phyloP scores from a whole-genome alignment of 306 rosid species.

The Abrus pulchellus region DNA sequence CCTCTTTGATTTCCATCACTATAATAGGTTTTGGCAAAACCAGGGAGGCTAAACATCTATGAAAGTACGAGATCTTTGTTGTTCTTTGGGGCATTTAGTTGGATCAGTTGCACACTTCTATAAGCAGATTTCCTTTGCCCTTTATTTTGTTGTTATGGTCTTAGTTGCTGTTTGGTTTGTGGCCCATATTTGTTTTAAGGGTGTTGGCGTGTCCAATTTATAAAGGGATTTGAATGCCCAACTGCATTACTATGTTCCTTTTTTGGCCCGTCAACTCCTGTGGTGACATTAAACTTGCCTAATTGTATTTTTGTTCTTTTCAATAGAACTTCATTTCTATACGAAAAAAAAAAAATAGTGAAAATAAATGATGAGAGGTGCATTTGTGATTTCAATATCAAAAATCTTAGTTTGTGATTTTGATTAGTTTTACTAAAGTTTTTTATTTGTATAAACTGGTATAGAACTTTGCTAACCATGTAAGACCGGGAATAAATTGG shows the following conservation, averaged over 20 bases:
- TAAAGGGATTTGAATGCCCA: background rate
- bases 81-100: constrained; percentile 29
- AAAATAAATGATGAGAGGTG: background rate
- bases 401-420: background rate
- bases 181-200: background rate
- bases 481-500: constrained; percentile 4
- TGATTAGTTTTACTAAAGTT: background rate
- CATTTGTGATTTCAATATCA: background rate
- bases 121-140: background rate
- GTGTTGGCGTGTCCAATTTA: background rate
- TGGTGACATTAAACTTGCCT: background rate
- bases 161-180: background rate
- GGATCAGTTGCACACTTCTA: background rate
- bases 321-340: background rate
- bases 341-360: background rate
- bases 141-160: background rate
- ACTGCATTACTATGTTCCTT: background rate
- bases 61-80: background rate
- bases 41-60: constrained; percentile 1
- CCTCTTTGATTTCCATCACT: background rate
- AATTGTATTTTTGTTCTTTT: background rate
- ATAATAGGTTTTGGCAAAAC: constrained; percentile 2
- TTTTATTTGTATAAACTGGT: constrained; percentile 1
- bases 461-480: constrained; percentile 2
- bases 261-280: background rate